Conservation (phyloP, 2,329 filamentous ascomycete genomes). For the Sclerotinia spermophila region DNA sequence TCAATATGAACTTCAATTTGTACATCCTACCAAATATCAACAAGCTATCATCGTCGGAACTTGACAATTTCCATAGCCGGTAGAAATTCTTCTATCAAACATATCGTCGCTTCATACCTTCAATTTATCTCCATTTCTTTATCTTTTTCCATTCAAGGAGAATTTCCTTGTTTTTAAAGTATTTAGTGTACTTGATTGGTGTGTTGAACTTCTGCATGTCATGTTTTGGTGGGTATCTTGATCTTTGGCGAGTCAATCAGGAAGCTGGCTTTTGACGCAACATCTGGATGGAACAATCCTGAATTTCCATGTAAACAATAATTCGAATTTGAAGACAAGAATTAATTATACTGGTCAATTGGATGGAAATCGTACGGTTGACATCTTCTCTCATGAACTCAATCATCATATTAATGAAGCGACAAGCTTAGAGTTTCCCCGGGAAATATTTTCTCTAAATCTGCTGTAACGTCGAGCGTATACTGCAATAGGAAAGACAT, state of each 20-base stretch:
- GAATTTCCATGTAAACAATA: too few species aligned
- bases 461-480: too few species aligned
- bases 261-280: background rate
- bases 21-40: too few species aligned
- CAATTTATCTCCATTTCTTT: background rate
- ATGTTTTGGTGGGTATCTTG: background rate
- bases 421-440: background rate
- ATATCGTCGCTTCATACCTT: background rate
- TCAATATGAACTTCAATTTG: too few species aligned
- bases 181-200: background rate
- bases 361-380: too few species aligned
- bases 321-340: too few species aligned
- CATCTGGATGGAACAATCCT: too few species aligned
- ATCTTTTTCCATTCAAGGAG: background rate
- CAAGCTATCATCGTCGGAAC: background rate
- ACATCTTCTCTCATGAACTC: background rate
- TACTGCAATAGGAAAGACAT: background rate
- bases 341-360: background rate
- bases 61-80: background rate
- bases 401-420: background rate
- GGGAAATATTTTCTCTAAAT: background rate
- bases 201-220: background rate
- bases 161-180: background rate
- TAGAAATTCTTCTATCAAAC: background rate
- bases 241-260: slow-evolving; percentile 3